These are phyloP conservation scores for Salix exigua DNA, from an alignment of 345 rosid species.

Conservation along the genomic window DNA sequence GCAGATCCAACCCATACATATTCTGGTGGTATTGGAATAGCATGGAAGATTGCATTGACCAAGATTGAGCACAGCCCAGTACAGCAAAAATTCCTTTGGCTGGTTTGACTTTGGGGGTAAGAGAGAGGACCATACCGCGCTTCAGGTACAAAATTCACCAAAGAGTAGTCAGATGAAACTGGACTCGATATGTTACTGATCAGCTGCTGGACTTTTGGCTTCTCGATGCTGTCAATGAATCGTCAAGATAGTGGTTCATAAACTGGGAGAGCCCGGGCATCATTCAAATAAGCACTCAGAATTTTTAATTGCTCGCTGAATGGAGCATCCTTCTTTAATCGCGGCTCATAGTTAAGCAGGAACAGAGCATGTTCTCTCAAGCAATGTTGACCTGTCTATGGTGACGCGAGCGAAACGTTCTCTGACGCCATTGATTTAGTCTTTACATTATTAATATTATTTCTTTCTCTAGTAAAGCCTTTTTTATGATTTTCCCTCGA, in stretches of 20 bases:
- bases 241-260: constrained; percentile 59
- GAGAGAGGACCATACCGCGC: constrained; percentile 71
- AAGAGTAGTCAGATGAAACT: constrained; percentile 39
- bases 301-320: constrained; percentile 41
- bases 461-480: background rate
- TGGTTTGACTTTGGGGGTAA: constrained; percentile 49
- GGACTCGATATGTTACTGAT: constrained; percentile 55
- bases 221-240: constrained; percentile 53
- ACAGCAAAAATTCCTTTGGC: constrained; percentile 41
- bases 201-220: constrained; percentile 57
- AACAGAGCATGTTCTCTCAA: constrained; percentile 69
- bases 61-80: constrained; percentile 68
- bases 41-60: constrained; percentile 52
- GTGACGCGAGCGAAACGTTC: constrained; percentile 33
- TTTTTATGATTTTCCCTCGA: background rate
- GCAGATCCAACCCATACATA: constrained; percentile 74
- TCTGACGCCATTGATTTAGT: background rate
- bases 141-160: constrained; percentile 67
- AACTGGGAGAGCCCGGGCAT: constrained; percentile 37
- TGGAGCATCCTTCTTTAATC: constrained; percentile 31
- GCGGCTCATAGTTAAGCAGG: constrained; percentile 36
- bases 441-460: background rate
- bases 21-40: constrained; percentile 80
- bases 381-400: constrained; percentile 59
- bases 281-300: constrained; percentile 53